Evolutionary conservation across 2,329 filamentous ascomycete species (phyloP).

Genomic region (Karstenula rhodostoma): DNA sequence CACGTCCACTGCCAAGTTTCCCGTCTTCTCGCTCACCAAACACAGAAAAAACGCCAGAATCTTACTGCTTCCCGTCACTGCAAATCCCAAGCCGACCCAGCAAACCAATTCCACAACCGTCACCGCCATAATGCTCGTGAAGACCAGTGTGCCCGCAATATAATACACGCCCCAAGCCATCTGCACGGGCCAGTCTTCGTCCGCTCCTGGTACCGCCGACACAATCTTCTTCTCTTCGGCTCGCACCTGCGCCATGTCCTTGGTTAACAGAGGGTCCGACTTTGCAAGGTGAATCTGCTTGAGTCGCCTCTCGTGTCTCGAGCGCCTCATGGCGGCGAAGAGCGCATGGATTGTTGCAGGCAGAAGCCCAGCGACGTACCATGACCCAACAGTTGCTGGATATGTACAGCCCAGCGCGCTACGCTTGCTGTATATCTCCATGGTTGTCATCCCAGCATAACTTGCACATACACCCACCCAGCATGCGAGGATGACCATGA

Average conservation of each 20-base stretch:
- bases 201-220: conserved; percentile 36
- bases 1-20: not conserved
- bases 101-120: conserved; percentile 41
- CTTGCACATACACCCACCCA: conserved; percentile 16
- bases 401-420: conserved; percentile 41
- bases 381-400: conserved; percentile 34
- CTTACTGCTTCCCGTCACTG: conserved; percentile 34
- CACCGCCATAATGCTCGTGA: conserved; percentile 46
- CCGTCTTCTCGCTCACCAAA: conserved; percentile 24
- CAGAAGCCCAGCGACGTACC: conserved; percentile 35
- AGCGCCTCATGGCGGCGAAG: conserved; percentile 20
- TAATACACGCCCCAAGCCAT: conserved; percentile 46
- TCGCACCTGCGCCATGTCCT: not conserved
- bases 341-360: conserved; percentile 35
- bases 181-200: conserved; percentile 40
- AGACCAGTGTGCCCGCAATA: conserved; percentile 43
- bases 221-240: conserved; percentile 14
- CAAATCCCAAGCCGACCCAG: conserved; percentile 37
- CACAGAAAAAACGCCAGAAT: conserved; percentile 50
- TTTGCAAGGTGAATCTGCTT: not conserved
- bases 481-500: not conserved
- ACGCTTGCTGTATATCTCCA: conserved; percentile 44
- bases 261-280: not conserved
- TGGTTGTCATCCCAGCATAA: conserved; percentile 30
- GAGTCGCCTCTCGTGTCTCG: conserved; percentile 7